A percentile compares a stretch with the other conserved stretches of the same genome.
Evolutionary conservation across 164 flowering plant species (phyloP).

Genomic region (Nymphaea thermarum): DNA sequence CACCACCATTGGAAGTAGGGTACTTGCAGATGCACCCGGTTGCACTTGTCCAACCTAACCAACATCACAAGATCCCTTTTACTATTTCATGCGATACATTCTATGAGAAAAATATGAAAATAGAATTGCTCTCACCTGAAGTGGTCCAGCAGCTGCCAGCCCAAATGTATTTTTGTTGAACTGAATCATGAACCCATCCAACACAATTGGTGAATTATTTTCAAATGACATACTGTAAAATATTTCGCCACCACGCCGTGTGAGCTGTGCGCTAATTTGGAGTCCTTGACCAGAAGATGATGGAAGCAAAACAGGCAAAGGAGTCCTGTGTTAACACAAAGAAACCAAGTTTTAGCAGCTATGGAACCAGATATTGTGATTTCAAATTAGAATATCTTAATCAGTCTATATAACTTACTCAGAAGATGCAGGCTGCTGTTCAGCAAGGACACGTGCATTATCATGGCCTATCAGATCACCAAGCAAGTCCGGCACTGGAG

Average conservation of each 20-base stretch:
- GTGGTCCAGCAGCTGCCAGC: conserved; percentile 79
- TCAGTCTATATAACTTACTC: conserved; percentile 38
- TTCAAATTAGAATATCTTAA: background rate
- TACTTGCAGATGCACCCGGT: conserved; percentile 70
- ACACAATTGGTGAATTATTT: conserved; percentile 62
- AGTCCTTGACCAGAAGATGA: conserved; percentile 84
- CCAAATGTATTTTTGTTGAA: conserved; percentile 96
- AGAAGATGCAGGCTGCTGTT: conserved; percentile 48
- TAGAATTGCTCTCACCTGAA: conserved; percentile 41
- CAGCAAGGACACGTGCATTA: conserved; percentile 74
- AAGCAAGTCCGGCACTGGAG: conserved; percentile 84
- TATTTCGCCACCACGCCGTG: conserved; percentile 72
- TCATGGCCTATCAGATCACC: conserved; percentile 90
- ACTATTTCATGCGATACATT: too few species aligned
- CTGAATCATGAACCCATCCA: conserved; percentile 98
- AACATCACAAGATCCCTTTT: background rate
- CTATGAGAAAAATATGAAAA: background rate
- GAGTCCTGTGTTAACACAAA: conserved; percentile 44
- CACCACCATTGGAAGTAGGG: conserved; percentile 83
- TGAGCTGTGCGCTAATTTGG: conserved; percentile 81
- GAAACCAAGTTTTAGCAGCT: background rate
- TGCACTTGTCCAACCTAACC: conserved; percentile 69
- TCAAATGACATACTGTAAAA: conserved; percentile 84
- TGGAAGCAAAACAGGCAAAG: conserved; percentile 77
- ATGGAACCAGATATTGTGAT: background rate